A percentile compares a stretch with the other conserved stretches of the same genome.
phyloP scores from a whole-genome alignment of 331 rosid genomes.

The Quercus lobata region DNA sequence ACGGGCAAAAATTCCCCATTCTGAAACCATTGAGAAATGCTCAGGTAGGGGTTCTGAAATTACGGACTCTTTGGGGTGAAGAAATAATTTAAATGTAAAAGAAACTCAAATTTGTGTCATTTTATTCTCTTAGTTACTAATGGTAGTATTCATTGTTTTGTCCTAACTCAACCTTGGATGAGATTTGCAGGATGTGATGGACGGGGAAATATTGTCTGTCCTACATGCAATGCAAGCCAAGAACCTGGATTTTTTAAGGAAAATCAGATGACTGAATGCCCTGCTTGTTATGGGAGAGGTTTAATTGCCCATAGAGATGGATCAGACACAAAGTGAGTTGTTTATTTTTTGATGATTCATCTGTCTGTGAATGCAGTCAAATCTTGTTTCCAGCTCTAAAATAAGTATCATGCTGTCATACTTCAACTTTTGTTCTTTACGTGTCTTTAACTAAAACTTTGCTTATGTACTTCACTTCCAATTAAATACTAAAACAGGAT shows the following conservation, averaged over 20 bases:
- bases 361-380: conserved; percentile 3
- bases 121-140: neutral
- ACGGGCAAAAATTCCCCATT: conserved; percentile 70
- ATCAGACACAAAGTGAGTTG: conserved; percentile 79
- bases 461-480: neutral
- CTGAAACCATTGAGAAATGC: conserved; percentile 76
- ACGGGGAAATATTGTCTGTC: conserved; percentile 60
- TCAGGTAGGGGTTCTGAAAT: conserved; percentile 48
- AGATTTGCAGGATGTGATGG: conserved; percentile 71
- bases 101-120: neutral
- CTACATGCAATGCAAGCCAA: conserved; percentile 66
- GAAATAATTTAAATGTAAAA: neutral
- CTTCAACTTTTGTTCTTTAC: neutral
- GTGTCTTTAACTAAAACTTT: neutral
- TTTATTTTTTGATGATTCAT: conserved; percentile 11
- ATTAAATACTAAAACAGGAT: neutral
- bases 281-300: conserved; percentile 89
- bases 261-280: conserved; percentile 72
- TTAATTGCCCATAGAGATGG: conserved; percentile 95
- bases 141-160: neutral
- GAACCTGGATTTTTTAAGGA: conserved; percentile 80
- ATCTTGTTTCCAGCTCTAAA: conserved; percentile 3
- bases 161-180: conserved; percentile 19
- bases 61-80: neutral
- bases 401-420: neutral